Evolutionary conservation across 805 yeast species (phyloP).

Genomic region (Kodamaea nitidulidarum): DNA sequence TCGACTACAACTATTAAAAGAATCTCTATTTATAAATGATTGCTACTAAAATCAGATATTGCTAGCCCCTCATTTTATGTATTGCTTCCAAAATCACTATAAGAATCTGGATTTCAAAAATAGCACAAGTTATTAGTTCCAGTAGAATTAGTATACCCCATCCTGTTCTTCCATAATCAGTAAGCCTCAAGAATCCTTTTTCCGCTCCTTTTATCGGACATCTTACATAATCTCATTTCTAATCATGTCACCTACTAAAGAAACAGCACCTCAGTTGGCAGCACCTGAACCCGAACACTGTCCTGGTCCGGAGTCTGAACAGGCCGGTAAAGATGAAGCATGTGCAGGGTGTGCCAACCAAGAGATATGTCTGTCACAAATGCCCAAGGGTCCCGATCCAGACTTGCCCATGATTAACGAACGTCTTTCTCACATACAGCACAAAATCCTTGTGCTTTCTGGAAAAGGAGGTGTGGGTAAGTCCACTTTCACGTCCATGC

Average conservation of each 20-base stretch:
- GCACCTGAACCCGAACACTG: conserved; percentile 96
- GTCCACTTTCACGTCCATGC: conserved; percentile 91
- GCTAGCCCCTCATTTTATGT: no score
- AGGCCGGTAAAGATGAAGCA: conserved; percentile 91
- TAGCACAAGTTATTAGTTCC: no score
- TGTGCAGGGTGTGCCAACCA: conserved; percentile 95
- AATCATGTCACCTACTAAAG: conserved; percentile 6
- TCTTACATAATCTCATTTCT: not conserved
- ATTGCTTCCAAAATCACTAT: no score
- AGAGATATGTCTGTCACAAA: conserved; percentile 73
- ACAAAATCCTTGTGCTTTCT: conserved; percentile 73
- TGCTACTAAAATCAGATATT: no score
- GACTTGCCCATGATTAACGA: conserved; percentile 75
- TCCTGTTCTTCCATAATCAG: no score
- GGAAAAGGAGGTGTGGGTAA: conserved; percentile 98
- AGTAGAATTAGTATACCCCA: no score
- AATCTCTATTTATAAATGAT: no score
- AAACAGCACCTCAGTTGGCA: conserved; percentile 17
- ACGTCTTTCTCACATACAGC: conserved; percentile 61
- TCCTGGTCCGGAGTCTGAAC: conserved; percentile 95
- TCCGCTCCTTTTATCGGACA: not conserved
- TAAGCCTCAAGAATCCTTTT: no score
- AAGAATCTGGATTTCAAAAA: no score
- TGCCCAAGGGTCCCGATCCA: conserved; percentile 94
- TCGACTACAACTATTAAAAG: no score